Base-by-base conservation (phyloP, 768 basidiomycete species). In the Tricholomella constricta region DNA sequence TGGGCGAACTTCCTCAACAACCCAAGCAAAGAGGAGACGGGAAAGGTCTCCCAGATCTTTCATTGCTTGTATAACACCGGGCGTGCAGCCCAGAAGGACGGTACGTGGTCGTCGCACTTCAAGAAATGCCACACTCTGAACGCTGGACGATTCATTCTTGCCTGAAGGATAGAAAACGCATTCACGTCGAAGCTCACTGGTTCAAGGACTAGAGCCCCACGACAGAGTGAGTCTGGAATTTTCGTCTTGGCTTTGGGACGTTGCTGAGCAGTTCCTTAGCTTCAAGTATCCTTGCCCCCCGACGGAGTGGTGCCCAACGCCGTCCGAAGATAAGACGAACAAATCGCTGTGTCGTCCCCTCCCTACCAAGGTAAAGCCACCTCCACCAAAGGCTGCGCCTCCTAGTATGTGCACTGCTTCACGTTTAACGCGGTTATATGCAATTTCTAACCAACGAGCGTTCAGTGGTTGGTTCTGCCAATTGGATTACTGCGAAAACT, bases 71-170 rank as follows among this genome's bases (percentile, higher is more conserved):
- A 80, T 54, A 55, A 58, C 11, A 76, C 65, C 7, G 73, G 65
- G n/a, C 69, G 78, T 6, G 72, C 70, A 14, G 75, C 74, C 3
- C 74, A 78, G 62, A 81, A 82, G 61, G 78, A 79, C 44, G 81
- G 80, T 78, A 46, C 27, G 77, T 56, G 15, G 48, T 47, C n/a
- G 23, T 7, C 25, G 2, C 27, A 12, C n/a, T 17, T 17, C 25
- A 17, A 40, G n/a, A 31, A 2, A 15, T 20, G 27, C 14, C n/a
- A n/a, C n/a, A n/a, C 37, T 22, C 10, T 20, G 25, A 27, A 80
- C 80, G 81, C 6, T 83, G 82, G 82, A n/a, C n/a, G n/a, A n/a
- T n/a, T n/a, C n/a, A n/a, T n/a, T n/a, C n/a, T n/a, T n/a, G n/a
- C n/a, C n/a, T n/a, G n/a, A n/a, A n/a, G n/a, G n/a, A n/a, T n/a